Base-by-base conservation (phyloP, 1,139 yeast genomes). In the Meyerozyma carpophila region DNA sequence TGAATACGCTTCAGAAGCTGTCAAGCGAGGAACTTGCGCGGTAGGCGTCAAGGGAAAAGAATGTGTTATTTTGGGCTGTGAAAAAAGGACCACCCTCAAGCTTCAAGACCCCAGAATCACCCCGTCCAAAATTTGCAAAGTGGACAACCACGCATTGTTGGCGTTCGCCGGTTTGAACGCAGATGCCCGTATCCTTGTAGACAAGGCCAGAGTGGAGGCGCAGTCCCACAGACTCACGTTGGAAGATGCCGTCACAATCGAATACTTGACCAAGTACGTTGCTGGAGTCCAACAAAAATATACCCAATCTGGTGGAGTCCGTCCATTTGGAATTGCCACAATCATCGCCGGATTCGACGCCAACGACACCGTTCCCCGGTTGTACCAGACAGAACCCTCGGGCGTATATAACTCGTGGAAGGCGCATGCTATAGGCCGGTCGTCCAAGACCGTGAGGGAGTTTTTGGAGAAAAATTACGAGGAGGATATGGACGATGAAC, bases 341-440 rank as follows among this genome's bases (percentile, higher is more conserved):
- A 74, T 93, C 54, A 86, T 93, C 63, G 96, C 96, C 27, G 98
- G 98, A 1, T 93, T 93, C 58, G 98, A 94, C 67, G 83, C 84
- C 44, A 84, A 86, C 56, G 96, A 89, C 63, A 69, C 67, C 21
- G 78, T 75, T 34, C 98, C 98, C 40, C 82, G 81, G 62, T 77
- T 94, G 55, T 93, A 84, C 67, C 95, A 88, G 66, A 93, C 98
- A 16, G 99, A 93, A 64, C 98, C 98, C 39, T 86, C 96, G 39
- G 99, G 99, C 26, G 94, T 93, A 52, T 93, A 85, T 62, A 89
- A 95, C 44, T 96, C 98, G n/a, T 93, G 98, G 98, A 89, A 91
- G 65, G 98, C 98, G 18, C 94, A 89, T 63, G 91, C 98, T 21
- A 93, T 94, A 61, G 99, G 99, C 45, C 82, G 96, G 61, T 87